A percentile compares a stretch with the other conserved stretches of the same genome.
phyloP scores from a whole-genome alignment of 306 rosid genomes.

The Myrica gale region DNA sequence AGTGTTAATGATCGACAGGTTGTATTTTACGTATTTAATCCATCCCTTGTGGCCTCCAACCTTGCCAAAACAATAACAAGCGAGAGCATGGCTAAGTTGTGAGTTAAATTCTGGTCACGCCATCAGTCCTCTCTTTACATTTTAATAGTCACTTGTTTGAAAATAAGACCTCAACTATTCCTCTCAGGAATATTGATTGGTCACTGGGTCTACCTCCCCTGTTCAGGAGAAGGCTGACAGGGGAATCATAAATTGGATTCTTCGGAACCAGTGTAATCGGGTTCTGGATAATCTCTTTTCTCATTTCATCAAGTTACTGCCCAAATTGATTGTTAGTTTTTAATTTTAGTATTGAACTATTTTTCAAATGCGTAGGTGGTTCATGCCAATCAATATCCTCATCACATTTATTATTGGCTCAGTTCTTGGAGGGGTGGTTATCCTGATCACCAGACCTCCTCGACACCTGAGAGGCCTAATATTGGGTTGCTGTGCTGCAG shows the following conservation, averaged over 20 bases:
- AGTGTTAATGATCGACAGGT: slow-evolving; percentile 30
- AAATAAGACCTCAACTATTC: no score
- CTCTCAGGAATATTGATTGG: no score
- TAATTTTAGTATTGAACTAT: not conserved
- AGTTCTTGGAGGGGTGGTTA: slow-evolving; percentile 43
- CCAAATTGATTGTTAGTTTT: no score
- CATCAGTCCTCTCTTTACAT: not conserved
- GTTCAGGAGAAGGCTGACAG: no score
- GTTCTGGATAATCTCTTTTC: no score
- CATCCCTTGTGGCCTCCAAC: slow-evolving; percentile 44
- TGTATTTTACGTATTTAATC: slow-evolving; percentile 51
- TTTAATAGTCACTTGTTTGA: no score
- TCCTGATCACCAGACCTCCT: slow-evolving; percentile 47
- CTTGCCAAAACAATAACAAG: slow-evolving; percentile 48
- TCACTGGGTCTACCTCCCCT: no score
- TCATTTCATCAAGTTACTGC: no score
- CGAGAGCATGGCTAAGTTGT: slow-evolving; percentile 44
- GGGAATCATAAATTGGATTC: no score
- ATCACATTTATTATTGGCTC: slow-evolving; percentile 52
- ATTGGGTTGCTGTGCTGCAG: slow-evolving; percentile 59
- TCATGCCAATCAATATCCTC: slow-evolving; percentile 54
- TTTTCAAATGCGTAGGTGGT: slow-evolving; percentile 40
- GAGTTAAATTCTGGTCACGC: slow-evolving; percentile 14
- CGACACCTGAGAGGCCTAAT: slow-evolving; percentile 51
- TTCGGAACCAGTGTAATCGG: no score